phyloP scores from a whole-genome alignment of 2,329 filamentous ascomycete species.

The Fusarium compactum region DNA sequence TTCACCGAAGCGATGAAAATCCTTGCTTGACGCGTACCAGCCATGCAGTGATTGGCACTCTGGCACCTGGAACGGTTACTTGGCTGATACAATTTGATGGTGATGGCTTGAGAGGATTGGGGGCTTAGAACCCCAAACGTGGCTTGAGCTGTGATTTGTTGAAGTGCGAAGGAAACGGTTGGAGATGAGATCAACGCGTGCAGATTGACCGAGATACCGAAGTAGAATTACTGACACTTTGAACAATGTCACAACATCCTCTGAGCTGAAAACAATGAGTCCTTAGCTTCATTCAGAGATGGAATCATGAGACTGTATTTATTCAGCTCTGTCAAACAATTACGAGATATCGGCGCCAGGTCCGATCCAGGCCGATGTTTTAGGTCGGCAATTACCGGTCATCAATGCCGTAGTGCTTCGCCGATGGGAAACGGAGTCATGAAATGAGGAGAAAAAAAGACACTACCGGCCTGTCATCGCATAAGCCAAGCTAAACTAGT shows the following conservation, averaged over 20 bases:
- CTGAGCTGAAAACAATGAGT: not conserved
- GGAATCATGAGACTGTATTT: not conserved
- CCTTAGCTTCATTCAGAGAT: not conserved
- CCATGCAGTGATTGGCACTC: not conserved
- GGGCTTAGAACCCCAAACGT: conserved; percentile 26
- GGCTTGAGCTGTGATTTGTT: not conserved
- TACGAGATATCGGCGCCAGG: not conserved
- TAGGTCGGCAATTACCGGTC: conserved; percentile 1
- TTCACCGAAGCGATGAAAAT: not conserved
- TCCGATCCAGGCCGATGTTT: not conserved
- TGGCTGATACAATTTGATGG: conserved; percentile 4
- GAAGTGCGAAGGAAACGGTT: not conserved
- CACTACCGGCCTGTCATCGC: not conserved
- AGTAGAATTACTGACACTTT: not conserved
- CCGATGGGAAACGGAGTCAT: not conserved
- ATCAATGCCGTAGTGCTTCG: not conserved
- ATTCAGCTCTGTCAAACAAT: not conserved
- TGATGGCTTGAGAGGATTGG: conserved; percentile 9
- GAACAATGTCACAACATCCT: not conserved
- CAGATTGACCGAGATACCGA: conserved; percentile 22
- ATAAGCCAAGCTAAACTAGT: conserved; percentile 9
- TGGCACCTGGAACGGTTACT: not conserved
- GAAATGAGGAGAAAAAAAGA: not conserved
- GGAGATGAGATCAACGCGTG: conserved; percentile 1
- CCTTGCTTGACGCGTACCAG: not conserved